Conservation (phyloP, 2,329 filamentous ascomycete genomes). For the Pyrenophora teres region DNA sequence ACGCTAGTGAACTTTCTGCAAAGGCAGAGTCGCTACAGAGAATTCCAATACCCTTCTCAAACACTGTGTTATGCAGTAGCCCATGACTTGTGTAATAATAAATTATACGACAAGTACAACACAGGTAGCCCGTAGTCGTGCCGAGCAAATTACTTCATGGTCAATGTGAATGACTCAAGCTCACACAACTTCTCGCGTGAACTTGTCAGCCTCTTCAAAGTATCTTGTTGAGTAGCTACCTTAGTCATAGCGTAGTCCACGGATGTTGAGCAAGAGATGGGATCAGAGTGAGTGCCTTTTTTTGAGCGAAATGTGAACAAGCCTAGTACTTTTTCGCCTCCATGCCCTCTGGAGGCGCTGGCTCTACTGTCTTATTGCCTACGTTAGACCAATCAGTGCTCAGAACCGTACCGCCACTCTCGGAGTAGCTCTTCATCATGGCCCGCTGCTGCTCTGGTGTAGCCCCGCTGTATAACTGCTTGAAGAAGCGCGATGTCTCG, state of each 20-base stretch:
- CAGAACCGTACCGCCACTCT: slow-evolving; percentile 90
- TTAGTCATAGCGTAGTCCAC: too few species aligned
- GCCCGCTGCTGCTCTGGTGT: slow-evolving; percentile 82
- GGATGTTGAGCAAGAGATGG: too few species aligned
- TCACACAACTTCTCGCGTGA: too few species aligned
- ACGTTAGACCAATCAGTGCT: slow-evolving; percentile 94
- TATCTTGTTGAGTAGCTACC: too few species aligned
- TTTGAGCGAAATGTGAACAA: too few species aligned
- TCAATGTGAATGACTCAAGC: too few species aligned
- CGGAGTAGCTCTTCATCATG: slow-evolving; percentile 96
- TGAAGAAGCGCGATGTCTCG: slow-evolving; percentile 83
- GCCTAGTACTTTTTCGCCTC: slow-evolving; percentile 68
- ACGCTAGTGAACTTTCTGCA: too few species aligned
- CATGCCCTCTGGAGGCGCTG: slow-evolving; percentile 74
- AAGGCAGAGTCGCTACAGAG: too few species aligned
- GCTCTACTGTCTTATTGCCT: slow-evolving; percentile 70
- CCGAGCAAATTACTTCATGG: too few species aligned
- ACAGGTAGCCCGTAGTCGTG: not conserved
- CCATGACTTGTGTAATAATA: not conserved
- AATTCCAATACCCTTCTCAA: not conserved
- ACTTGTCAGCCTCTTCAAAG: too few species aligned
- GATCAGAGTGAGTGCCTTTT: too few species aligned
- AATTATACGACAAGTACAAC: not conserved
- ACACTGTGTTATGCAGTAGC: slow-evolving; percentile 12
- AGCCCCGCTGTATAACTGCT: slow-evolving; percentile 78